These are phyloP conservation scores for Primulina huaijiensis DNA, from an alignment of 257 asterid species.

Conservation along the genomic window DNA sequence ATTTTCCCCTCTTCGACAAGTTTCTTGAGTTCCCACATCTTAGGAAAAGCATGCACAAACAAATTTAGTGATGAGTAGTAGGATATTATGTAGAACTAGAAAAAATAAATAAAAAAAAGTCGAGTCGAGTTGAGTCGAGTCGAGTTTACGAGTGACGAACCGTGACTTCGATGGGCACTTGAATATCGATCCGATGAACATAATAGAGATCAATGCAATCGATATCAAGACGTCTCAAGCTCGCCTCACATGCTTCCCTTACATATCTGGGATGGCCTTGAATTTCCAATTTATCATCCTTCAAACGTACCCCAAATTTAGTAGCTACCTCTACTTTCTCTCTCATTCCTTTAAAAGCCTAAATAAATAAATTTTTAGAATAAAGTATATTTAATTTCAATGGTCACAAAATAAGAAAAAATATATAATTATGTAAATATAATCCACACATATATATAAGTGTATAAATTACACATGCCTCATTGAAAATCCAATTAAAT, in stretches of 20 bases:
- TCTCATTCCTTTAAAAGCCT: constrained; percentile 33
- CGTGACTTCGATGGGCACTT: constrained; percentile 29
- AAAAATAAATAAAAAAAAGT: too few relatives aligned
- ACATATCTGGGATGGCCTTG: constrained; percentile 25
- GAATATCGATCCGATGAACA: constrained; percentile 23
- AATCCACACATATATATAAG: too few relatives aligned
- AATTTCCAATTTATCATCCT: constrained; percentile 9
- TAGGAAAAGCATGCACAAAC: not conserved
- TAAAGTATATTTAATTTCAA: too few relatives aligned
- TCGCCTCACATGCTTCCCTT: constrained; percentile 30
- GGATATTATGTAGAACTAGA: too few relatives aligned
- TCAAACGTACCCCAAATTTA: constrained; percentile 20
- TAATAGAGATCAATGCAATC: constrained; percentile 34
- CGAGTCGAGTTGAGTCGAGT: too few relatives aligned
- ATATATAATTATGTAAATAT: too few relatives aligned
- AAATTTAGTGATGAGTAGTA: too few relatives aligned
- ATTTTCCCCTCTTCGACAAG: constrained; percentile 58
- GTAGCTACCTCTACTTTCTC: constrained; percentile 30
- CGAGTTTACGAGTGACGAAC: not conserved
- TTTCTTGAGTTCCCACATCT: constrained; percentile 56
- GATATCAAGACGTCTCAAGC: constrained; percentile 29
- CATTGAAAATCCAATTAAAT: too few relatives aligned
- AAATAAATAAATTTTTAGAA: not conserved
- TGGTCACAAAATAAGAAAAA: too few relatives aligned
- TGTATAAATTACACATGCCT: too few relatives aligned